These are phyloP conservation scores for Annulohypoxylon truncatum DNA, from an alignment of 2,329 filamentous ascomycete species.

Conservation along the genomic window DNA sequence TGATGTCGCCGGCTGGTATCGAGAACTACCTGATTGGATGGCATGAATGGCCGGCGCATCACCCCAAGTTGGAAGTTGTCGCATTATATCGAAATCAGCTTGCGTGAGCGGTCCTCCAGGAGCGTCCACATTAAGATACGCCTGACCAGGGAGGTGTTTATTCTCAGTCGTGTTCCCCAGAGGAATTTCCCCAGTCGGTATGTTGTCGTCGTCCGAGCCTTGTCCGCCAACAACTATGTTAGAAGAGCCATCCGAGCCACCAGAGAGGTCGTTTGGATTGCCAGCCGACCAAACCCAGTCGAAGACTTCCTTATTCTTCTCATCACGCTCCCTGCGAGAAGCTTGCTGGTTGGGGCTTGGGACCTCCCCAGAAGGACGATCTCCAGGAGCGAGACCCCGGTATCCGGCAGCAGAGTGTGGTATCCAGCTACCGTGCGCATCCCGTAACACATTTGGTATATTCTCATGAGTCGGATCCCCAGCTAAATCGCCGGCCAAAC, in stretches of 20 bases:
- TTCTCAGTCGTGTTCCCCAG: conserved; percentile 64
- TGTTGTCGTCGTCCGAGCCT: conserved; percentile 50
- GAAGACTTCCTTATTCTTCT: conserved; percentile 63
- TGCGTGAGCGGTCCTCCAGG: conserved; percentile 56
- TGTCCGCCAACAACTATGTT: conserved; percentile 24
- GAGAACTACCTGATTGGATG: conserved; percentile 54
- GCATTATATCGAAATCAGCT: conserved; percentile 63
- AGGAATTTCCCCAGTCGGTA: conserved; percentile 57
- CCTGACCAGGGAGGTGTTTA: conserved; percentile 59
- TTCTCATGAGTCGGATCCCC: conserved; percentile 38
- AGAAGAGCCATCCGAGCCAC: conserved; percentile 24
- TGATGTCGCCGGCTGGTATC: conserved; percentile 62
- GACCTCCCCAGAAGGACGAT: conserved; percentile 58
- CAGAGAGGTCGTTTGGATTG: conserved; percentile 28
- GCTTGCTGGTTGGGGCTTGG: conserved; percentile 63
- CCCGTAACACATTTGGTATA: conserved; percentile 49
- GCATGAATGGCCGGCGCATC: conserved; percentile 60
- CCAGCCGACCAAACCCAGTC: conserved; percentile 60
- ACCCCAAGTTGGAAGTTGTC: conserved; percentile 61
- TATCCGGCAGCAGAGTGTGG: conserved; percentile 55
- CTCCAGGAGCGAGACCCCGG: conserved; percentile 60
- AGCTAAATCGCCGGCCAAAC: conserved; percentile 55
- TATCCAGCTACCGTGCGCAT: conserved; percentile 58
- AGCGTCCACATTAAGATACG: conserved; percentile 58
- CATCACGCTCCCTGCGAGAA: conserved; percentile 54